Percentiles rank a stretch among this genome's conserved stretches.
Evolutionary conservation across 1,284 basidiomycete genomes (phyloP).

Genomic region (Marasmius fiardii): DNA sequence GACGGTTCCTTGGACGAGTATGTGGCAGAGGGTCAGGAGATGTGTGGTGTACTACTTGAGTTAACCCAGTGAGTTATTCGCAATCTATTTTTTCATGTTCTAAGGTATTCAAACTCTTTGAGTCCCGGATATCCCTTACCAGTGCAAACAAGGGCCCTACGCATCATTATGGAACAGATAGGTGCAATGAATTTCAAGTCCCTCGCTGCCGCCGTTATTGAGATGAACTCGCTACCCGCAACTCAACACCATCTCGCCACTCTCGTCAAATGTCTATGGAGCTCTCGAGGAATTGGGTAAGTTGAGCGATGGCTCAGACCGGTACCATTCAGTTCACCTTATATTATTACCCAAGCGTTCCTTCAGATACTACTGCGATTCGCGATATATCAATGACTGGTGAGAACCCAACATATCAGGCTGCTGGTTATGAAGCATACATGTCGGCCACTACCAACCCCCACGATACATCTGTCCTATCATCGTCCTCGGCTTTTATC

Average conservation of each 20-base stretch:
- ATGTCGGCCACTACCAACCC: not conserved
- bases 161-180: conserved; percentile 3
- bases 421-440: not conserved
- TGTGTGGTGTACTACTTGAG: conserved; percentile 5
- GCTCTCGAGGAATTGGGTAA: not conserved
- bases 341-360: too few species aligned
- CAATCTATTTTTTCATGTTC: not conserved
- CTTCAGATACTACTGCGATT: too few species aligned
- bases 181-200: conserved; percentile 5
- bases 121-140: conserved; percentile 4
- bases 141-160: conserved; percentile 6
- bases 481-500: not conserved
- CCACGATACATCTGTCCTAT: not conserved
- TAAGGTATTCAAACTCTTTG: not conserved
- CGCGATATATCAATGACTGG: not conserved
- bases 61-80: not conserved
- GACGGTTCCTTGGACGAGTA: not conserved
- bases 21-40: not conserved
- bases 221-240: not conserved
- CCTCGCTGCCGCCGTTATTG: not conserved
- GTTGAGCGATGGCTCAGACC: too few species aligned
- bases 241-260: not conserved
- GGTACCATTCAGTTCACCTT: too few species aligned
- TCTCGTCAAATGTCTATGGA: not conserved
- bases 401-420: not conserved